A percentile compares a stretch with the other conserved stretches of the same genome.
phyloP scores from a whole-genome alignment of 495 filamentous ascomycete species.

The Penicillium steckii region DNA sequence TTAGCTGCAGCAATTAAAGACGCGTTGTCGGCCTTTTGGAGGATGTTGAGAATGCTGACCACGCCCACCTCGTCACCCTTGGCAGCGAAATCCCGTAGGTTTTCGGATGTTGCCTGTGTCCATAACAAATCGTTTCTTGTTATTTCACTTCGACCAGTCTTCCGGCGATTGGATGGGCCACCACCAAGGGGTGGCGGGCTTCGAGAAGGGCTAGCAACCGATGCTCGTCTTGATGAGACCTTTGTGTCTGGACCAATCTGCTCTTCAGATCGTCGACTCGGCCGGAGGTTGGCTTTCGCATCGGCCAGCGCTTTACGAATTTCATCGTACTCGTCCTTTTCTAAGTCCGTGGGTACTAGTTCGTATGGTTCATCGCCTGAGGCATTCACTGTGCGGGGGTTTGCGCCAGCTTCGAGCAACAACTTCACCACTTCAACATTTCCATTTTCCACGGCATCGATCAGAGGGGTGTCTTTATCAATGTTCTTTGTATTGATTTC shows the following conservation, averaged over 20 bases:
- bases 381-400: constrained; percentile 82
- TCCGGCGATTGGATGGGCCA: constrained; percentile 40
- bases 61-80: constrained; percentile 82
- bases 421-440: constrained; percentile 88
- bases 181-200: constrained; percentile 46
- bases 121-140: constrained; percentile 62
- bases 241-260: constrained; percentile 51
- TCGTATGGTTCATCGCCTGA: constrained; percentile 87
- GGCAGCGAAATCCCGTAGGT: constrained; percentile 74
- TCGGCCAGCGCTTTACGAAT: constrained; percentile 48
- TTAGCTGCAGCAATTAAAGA: constrained; percentile 88
- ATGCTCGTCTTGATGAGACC: constrained; percentile 58
- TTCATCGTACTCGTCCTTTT: constrained; percentile 68
- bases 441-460: constrained; percentile 94
- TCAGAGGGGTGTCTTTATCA: constrained; percentile 88
- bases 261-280: constrained; percentile 64
- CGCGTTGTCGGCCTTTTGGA: constrained; percentile 74
- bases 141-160: constrained; percentile 56
- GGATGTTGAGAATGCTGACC: constrained; percentile 73
- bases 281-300: constrained; percentile 44
- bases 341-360: constrained; percentile 65
- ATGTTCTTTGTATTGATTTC: constrained; percentile 76
- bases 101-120: constrained; percentile 63
- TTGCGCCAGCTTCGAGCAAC: constrained; percentile 79
- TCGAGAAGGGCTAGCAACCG: constrained; percentile 52